Evolutionary conservation across 2,329 filamentous ascomycete species (phyloP).

Genomic region (Sporothrix mexicana): DNA sequence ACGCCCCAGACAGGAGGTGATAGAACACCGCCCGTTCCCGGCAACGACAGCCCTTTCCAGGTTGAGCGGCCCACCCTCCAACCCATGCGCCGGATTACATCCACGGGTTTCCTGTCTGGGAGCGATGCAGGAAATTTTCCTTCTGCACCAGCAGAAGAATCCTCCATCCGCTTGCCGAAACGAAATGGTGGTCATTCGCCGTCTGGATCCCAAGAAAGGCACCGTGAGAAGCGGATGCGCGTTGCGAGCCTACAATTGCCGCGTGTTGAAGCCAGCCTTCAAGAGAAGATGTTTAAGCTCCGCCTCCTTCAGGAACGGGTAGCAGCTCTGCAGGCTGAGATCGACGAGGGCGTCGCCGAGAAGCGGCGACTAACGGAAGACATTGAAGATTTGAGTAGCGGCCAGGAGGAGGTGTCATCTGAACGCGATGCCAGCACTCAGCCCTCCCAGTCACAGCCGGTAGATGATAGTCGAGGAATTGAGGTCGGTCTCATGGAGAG

Average conservation of each 20-base stretch:
- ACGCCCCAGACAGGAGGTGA: conserved; percentile 41
- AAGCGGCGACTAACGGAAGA: conserved; percentile 44
- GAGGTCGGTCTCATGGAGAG: too few species aligned
- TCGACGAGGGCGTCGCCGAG: conserved; percentile 47
- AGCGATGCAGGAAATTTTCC: not conserved
- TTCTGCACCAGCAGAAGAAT: conserved; percentile 5
- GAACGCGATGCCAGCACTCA: not conserved
- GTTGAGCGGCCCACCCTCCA: conserved; percentile 7
- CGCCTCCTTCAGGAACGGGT: conserved; percentile 55
- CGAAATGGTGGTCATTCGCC: conserved; percentile 35
- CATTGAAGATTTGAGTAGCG: conserved; percentile 47
- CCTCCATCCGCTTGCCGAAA: conserved; percentile 42
- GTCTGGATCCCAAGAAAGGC: conserved; percentile 24
- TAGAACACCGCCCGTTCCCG: conserved; percentile 43
- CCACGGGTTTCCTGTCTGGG: conserved; percentile 20
- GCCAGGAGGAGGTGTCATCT: conserved; percentile 44
- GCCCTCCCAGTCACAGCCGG: not conserved
- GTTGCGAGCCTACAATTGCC: conserved; percentile 50
- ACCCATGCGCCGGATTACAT: conserved; percentile 30
- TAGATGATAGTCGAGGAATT: not conserved
- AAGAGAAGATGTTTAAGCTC: conserved; percentile 56
- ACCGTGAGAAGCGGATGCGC: conserved; percentile 43
- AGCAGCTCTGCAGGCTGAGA: conserved; percentile 55
- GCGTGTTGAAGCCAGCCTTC: conserved; percentile 48
- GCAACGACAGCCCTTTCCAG: conserved; percentile 1